phyloP scores from a whole-genome alignment of 1,284 basidiomycete genomes.

The Ganoderma resinaceum region DNA sequence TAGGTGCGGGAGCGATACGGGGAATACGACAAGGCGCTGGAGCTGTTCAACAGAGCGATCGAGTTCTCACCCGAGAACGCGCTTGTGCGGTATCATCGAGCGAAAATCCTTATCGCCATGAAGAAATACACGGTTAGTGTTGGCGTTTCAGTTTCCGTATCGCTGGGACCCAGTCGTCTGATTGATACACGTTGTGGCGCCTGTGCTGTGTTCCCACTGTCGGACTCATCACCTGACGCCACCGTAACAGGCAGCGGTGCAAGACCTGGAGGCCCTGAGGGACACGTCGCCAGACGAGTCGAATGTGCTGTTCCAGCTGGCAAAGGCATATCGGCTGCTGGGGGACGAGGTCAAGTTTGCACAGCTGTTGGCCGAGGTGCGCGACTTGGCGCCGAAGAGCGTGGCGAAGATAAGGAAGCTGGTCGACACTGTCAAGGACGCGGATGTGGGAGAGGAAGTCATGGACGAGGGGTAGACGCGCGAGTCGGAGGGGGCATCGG shows the following conservation, averaged over 20 bases:
- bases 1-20: conserved; percentile 87
- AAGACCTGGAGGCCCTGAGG: conserved; percentile 80
- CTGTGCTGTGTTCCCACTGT: conserved; percentile 35
- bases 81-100: conserved; percentile 89
- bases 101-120: conserved; percentile 86
- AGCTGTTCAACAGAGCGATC: conserved; percentile 82
- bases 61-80: conserved; percentile 82
- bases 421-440: conserved; percentile 73
- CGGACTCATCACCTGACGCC: conserved; percentile 9
- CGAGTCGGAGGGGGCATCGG: conserved; percentile 21
- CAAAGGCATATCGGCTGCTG: conserved; percentile 84
- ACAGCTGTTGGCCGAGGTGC: conserved; percentile 84
- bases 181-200: conserved; percentile 41
- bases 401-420: conserved; percentile 79
- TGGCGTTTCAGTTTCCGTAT: conserved; percentile 28
- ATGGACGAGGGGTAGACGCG: conserved; percentile 74
- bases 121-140: conserved; percentile 80
- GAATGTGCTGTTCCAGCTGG: conserved; percentile 95
- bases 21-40: conserved; percentile 76
- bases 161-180: conserved; percentile 30
- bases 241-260: conserved; percentile 71
- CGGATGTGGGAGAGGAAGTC: conserved; percentile 62
- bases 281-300: conserved; percentile 90
- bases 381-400: conserved; percentile 85
- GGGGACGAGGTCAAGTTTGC: conserved; percentile 83